A percentile compares a stretch with the other conserved stretches of the same genome.
Evolutionary conservation across 1,139 yeast genomes (phyloP).

Genomic region (Suhomyces atakaporum): DNA sequence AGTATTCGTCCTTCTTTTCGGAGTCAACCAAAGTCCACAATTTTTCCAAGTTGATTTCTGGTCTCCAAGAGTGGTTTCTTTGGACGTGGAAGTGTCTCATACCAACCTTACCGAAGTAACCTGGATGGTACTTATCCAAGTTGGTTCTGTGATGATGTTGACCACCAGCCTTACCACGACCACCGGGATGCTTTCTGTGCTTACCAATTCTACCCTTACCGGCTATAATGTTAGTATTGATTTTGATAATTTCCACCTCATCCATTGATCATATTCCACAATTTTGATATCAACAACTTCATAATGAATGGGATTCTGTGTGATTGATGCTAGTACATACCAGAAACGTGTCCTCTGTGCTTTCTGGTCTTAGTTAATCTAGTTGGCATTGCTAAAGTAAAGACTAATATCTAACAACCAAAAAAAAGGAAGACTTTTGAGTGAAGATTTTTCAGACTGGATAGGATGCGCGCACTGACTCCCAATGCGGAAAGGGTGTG

Average conservation of each 20-base stretch:
- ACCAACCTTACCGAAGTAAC: conserved; percentile 99
- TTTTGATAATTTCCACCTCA: not conserved
- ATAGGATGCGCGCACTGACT: conserved; percentile 6
- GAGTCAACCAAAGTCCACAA: conserved; percentile 97
- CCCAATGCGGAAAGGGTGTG: conserved; percentile 2
- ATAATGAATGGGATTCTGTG: too few species aligned
- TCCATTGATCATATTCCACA: not conserved
- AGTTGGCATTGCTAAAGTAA: conserved; percentile 82
- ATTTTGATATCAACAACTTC: too few species aligned
- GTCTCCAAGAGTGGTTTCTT: conserved; percentile 95
- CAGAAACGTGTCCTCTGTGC: conserved; percentile 99
- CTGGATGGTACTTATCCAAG: conserved; percentile 99
- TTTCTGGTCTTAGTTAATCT: conserved; percentile 99
- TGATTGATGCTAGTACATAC: conserved; percentile 58
- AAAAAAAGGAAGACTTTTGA: conserved; percentile 16
- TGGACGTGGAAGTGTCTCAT: conserved; percentile 99
- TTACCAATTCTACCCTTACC: conserved; percentile 99
- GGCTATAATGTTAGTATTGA: conserved; percentile 63
- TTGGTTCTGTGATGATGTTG: conserved; percentile 99
- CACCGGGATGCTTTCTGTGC: conserved; percentile 99
- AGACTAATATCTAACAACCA: conserved; percentile 20
- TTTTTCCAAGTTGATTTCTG: conserved; percentile 97
- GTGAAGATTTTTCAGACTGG: conserved; percentile 20
- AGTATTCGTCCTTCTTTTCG: conserved; percentile 93
- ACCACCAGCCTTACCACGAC: conserved; percentile 99